phyloP scores from a whole-genome alignment of 1,284 basidiomycete genomes.

The Exobasidium rhododendri region DNA sequence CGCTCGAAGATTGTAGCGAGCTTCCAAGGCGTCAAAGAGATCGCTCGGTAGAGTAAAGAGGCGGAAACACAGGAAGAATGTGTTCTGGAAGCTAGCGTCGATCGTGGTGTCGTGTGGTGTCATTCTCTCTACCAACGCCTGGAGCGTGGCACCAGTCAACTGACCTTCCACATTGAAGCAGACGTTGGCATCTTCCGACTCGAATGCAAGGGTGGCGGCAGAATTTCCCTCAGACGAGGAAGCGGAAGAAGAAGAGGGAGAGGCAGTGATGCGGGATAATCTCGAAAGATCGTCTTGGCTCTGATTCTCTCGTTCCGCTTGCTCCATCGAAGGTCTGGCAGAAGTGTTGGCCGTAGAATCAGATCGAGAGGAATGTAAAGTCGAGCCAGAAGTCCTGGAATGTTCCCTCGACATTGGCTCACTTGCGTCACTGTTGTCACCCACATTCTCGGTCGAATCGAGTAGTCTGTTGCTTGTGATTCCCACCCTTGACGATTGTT shows the following conservation, averaged over 20 bases:
- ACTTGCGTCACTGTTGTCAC: slow-evolving; percentile 25
- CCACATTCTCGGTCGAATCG: slow-evolving; percentile 14
- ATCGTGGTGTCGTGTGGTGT: slow-evolving; percentile 83
- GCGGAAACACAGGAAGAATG: slow-evolving; percentile 96
- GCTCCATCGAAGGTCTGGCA: slow-evolving; percentile 38
- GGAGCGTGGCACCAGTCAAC: slow-evolving; percentile 83
- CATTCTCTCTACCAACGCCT: slow-evolving; percentile 87
- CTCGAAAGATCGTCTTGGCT: neutral
- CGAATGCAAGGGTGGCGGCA: slow-evolving; percentile 17
- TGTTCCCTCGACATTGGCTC: slow-evolving; percentile 26
- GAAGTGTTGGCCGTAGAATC: slow-evolving; percentile 38
- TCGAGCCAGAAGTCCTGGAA: slow-evolving; percentile 28
- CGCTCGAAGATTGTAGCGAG: slow-evolving; percentile 72
- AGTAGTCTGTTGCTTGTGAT: neutral
- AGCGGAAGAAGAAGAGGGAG: neutral
- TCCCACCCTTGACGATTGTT: neutral
- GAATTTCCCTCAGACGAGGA: neutral
- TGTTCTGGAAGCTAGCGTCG: slow-evolving; percentile 75
- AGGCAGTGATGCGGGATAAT: no score
- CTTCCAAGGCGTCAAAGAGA: slow-evolving; percentile 72
- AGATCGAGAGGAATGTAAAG: slow-evolving; percentile 30
- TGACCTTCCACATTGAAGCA: slow-evolving; percentile 84
- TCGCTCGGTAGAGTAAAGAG: slow-evolving; percentile 77
- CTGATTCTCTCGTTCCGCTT: slow-evolving; percentile 4
- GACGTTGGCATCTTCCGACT: slow-evolving; percentile 68